Base-by-base conservation (phyloP, 495 filamentous ascomycete species). In the Penicillium malachiteum region DNA sequence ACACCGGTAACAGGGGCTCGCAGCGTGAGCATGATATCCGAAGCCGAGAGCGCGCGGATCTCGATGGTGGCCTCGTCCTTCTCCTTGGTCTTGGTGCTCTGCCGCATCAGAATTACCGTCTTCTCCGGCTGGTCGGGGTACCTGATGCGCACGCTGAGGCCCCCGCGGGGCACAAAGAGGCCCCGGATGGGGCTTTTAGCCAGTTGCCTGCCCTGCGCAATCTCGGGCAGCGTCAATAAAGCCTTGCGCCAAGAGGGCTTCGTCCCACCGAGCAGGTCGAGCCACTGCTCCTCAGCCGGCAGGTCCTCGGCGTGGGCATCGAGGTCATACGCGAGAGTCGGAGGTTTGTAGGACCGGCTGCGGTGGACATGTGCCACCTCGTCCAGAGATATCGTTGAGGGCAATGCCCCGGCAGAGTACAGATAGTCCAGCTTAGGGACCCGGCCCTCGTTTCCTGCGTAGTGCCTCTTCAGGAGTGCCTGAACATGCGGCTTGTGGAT, bases 131-230 rank as follows among this genome's bases (percentile, higher is more conserved):
- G 74, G 50, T 78, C 78, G 9, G 81, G 82, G 62, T 88, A n/a
- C n/a, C n/a, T n/a, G n/a, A n/a, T n/a, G n/a, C n/a, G n/a, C n/a
- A n/a, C n/a, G n/a, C n/a, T n/a, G n/a, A n/a, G n/a, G n/a, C n/a
- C n/a, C n/a, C n/a, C n/a, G n/a, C n/a, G n/a, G n/a, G n/a, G n/a
- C 87, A 65, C 86, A 86, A 55, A 96, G 64, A 96, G 86, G 11
- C 91, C 94, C 73, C 97, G 94, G 16, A 97, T 88, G 51, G 95
- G 88, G 41, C 96, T 87, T 56, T 97, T 91, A 12, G 92, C 87
- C n/a, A 87, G 87, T n/a, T n/a, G n/a, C n/a, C n/a, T n/a, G n/a
- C n/a, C n/a, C n/a, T n/a, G n/a, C n/a, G n/a, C n/a, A n/a, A n/a
- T n/a, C n/a, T n/a, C n/a, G n/a, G n/a, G n/a, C n/a, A n/a, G n/a